A percentile compares a stretch with the other conserved stretches of the same genome.
Evolutionary conservation across 768 basidiomycete genomes (phyloP).

Genomic region (Brasilioporus rufonigricans): DNA sequence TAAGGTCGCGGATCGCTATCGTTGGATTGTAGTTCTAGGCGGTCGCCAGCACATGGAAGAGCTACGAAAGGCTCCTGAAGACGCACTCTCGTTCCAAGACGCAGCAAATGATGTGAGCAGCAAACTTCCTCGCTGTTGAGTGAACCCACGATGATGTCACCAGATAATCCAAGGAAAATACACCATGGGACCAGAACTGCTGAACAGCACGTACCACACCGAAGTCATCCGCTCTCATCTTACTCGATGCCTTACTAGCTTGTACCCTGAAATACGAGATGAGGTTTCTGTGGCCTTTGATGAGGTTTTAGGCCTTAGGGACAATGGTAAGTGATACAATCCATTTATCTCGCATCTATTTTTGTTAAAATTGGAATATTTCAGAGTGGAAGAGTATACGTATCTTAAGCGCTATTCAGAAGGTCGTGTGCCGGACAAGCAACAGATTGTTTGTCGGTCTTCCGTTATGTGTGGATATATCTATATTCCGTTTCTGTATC

Average conservation of each 20-base stretch:
- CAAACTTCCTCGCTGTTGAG: neutral
- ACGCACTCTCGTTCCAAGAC: neutral
- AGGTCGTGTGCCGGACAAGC: neutral
- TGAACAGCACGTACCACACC: neutral
- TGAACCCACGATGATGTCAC: neutral
- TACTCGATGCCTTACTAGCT: neutral
- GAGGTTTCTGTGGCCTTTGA: neutral
- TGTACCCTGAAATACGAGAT: neutral
- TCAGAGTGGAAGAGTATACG: neutral
- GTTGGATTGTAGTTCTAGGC: neutral
- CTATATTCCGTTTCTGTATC: too few species aligned
- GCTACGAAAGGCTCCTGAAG: neutral
- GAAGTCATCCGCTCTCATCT: neutral
- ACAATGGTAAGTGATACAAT: neutral
- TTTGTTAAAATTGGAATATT: neutral
- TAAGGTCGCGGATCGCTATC: neutral
- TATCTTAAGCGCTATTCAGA: neutral
- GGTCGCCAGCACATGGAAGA: neutral
- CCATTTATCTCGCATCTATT: too few species aligned
- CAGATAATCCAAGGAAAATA: neutral
- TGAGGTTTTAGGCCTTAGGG: neutral
- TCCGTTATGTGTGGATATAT: neutral
- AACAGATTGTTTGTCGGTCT: neutral
- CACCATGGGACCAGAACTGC: neutral
- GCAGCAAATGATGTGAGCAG: neutral